These are phyloP conservation scores for Thelonectria olida DNA, from an alignment of 2,329 filamentous ascomycete genomes.

Conservation along the genomic window DNA sequence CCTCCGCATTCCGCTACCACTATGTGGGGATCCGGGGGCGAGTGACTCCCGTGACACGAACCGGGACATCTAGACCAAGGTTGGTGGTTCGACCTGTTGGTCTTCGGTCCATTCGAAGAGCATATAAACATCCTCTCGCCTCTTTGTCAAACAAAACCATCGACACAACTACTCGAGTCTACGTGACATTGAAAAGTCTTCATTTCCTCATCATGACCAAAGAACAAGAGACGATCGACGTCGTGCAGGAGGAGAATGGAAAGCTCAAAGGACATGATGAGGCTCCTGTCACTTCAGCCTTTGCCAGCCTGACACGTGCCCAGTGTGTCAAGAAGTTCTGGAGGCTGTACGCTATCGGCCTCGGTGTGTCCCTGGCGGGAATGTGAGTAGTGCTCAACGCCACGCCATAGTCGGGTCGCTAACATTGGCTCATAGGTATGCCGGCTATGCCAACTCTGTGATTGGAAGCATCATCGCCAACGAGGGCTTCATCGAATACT, in stretches of 20 bases:
- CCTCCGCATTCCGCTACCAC: background rate
- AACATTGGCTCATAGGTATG: background rate
- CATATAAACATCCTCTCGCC: too few relatives aligned
- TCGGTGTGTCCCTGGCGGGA: conserved; percentile 19
- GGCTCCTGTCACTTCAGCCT: conserved; percentile 5
- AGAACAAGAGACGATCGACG: background rate
- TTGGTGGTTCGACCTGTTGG: too few relatives aligned
- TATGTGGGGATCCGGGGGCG: background rate
- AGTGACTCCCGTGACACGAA: too few relatives aligned
- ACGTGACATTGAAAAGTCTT: too few relatives aligned
- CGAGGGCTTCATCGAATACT: conserved; percentile 19
- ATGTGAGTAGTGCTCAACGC: conserved; percentile 6
- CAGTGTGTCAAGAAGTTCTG: conserved; percentile 20
- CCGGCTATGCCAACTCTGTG: conserved; percentile 19
- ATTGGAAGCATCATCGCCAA: conserved; percentile 24
- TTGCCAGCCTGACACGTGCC: conserved; percentile 11
- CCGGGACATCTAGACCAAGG: too few relatives aligned
- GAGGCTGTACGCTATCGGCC: conserved; percentile 14
- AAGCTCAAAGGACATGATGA: background rate
- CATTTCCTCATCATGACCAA: background rate
- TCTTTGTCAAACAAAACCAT: background rate
- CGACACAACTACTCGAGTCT: too few relatives aligned
- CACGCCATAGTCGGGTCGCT: background rate
- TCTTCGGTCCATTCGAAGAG: too few relatives aligned
- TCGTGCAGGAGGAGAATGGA: conserved; percentile 2